phyloP scores from a whole-genome alignment of 257 asterid genomes.

The Schizonepeta tenuifolia region DNA sequence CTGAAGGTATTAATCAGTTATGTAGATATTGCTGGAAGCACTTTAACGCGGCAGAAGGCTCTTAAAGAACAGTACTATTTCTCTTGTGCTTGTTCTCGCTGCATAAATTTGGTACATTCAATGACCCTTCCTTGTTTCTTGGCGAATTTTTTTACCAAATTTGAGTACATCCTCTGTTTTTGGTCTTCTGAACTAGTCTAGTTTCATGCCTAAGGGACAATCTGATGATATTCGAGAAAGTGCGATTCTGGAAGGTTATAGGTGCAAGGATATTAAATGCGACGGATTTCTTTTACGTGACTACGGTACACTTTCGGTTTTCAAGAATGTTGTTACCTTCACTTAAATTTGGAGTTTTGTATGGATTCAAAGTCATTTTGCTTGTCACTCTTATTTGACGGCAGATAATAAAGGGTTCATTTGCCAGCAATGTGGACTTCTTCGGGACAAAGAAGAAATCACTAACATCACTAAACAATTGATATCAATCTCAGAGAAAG shows the following conservation, averaged over 20 bases:
- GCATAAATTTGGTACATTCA: constrained; percentile 69
- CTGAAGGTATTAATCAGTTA: constrained; percentile 83
- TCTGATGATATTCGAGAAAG: constrained; percentile 80
- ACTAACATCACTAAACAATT: constrained; percentile 48
- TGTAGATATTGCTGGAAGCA: constrained; percentile 96
- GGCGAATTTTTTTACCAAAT: constrained; percentile 11
- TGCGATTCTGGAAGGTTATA: constrained; percentile 88
- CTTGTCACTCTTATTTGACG: constrained; percentile 22
- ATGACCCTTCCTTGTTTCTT: constrained; percentile 12
- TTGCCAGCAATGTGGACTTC: constrained; percentile 86
- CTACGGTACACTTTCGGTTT: constrained; percentile 50
- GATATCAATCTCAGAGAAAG: constrained; percentile 57
- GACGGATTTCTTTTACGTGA: constrained; percentile 73
- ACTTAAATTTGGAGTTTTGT: constrained; percentile 4
- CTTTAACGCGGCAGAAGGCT: constrained; percentile 78
- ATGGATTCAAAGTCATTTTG: constrained; percentile 23
- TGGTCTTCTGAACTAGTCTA: constrained; percentile 28
- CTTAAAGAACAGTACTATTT: constrained; percentile 94
- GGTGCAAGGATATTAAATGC: constrained; percentile 69
- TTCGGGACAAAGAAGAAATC: constrained; percentile 79
- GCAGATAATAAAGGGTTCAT: constrained; percentile 74
- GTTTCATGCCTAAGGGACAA: constrained; percentile 61
- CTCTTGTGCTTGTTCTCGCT: constrained; percentile 76
- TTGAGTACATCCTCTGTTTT: constrained; percentile 18
- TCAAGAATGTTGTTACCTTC: constrained; percentile 8